Base-by-base conservation (phyloP, 2,329 filamentous ascomycete species). In the Xylaria sp. region DNA sequence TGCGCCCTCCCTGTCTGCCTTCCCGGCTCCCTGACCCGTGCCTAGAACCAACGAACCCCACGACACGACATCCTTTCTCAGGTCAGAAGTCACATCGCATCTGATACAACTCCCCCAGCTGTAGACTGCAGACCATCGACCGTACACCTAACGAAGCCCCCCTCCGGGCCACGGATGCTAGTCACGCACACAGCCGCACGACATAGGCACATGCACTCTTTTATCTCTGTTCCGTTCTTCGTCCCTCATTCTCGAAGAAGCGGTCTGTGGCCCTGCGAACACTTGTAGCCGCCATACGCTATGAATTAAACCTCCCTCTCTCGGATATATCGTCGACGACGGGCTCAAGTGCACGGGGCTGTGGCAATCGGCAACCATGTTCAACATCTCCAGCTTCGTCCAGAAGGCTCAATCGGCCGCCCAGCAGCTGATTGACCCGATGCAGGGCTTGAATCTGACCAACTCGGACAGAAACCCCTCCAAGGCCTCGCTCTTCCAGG, bases 391-490 rank as follows among this genome's bases (percentile, higher is more conserved):
- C 76, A 95, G 88, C 82, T 91, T 98, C 81, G 94, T 98, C 77
- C 94, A 97, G 82, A 97, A 95, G 87, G 94, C 94, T 74, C 77
- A 79, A 69, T 78, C 77, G 54, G 78, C 78, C 71, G 91, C 91
- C 69, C 94, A 97, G 86, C 93, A 94, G 82, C 87, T 97, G 82
- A 97, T 98, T 83, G 95, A 98, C 81, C 93, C 94, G 63, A 92
- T 92, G 73, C 90, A 93, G 79, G 90, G 92, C 78, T 84, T 92
- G 72, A 89, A 90, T 73, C 86, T 93, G 68, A 89, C 91, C 74
- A 88, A 90, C 77, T 89, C 91, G 68, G 93, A 96, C 81, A 88
- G 88, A 71, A 92, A 93, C 79, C 94, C 94, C 59, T 95, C 94
- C 78, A 98, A 98, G 84, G 90, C 94, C 65, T 91, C 92, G 60